phyloP scores from a whole-genome alignment of 352 stramenopile species.

The Chrysophaeum taylorii region DNA sequence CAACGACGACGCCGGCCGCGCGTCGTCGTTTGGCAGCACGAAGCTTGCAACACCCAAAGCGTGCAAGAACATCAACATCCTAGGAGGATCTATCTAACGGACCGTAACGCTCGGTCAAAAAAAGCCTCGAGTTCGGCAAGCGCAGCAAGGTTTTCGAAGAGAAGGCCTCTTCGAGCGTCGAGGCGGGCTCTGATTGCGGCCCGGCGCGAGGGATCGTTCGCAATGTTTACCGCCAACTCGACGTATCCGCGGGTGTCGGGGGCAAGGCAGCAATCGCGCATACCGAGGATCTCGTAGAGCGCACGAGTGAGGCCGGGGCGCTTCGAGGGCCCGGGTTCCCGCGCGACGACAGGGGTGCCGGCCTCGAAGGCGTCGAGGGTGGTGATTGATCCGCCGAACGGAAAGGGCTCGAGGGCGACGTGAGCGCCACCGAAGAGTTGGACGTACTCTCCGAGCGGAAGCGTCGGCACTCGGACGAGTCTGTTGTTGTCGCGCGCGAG shows the following conservation, averaged over 20 bases:
- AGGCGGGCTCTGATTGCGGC: neutral
- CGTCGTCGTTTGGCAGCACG: too few relatives aligned
- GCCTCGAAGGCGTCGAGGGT: constrained; percentile 56
- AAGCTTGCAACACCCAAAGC: too few relatives aligned
- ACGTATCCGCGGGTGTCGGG: neutral
- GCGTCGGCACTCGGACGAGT: constrained; percentile 41
- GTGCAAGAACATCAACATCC: too few relatives aligned
- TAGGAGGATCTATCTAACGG: too few relatives aligned
- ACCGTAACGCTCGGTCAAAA: too few relatives aligned
- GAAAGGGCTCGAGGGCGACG: constrained; percentile 58
- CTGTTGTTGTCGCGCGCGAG: constrained; percentile 7
- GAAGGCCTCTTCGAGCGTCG: neutral
- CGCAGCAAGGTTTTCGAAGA: neutral
- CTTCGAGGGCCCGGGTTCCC: neutral
- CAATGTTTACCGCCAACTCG: neutral
- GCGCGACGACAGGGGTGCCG: constrained; percentile 43
- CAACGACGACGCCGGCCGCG: too few relatives aligned
- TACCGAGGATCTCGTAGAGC: neutral
- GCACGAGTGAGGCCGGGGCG: neutral
- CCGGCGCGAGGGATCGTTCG: neutral
- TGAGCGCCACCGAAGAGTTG: constrained; percentile 44
- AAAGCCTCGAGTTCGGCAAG: neutral
- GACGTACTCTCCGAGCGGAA: constrained; percentile 50
- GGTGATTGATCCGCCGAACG: constrained; percentile 57
- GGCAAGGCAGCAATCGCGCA: neutral